phyloP scores from a whole-genome alignment of 495 filamentous ascomycete genomes.

The Penicillium parvum region DNA sequence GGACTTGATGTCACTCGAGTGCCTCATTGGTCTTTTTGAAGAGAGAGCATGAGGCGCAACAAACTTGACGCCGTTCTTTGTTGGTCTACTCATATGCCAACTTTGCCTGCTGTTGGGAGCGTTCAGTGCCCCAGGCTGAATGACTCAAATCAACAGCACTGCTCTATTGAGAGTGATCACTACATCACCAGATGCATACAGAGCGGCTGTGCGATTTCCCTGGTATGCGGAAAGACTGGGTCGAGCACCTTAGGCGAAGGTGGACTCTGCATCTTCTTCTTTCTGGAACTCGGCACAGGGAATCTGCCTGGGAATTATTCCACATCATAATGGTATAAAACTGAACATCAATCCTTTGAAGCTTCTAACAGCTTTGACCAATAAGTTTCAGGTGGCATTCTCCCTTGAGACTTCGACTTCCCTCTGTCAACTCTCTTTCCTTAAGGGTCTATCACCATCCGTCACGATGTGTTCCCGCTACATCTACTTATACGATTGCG shows the following conservation, averaged over 20 bases:
- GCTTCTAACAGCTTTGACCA: background rate
- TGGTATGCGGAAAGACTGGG: no score
- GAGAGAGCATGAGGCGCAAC: no score
- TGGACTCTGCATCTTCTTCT: conserved; percentile 4
- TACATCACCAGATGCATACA: conserved; percentile 23
- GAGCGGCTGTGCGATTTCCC: conserved; percentile 10
- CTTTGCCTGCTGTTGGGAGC: conserved; percentile 24
- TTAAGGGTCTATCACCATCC: background rate
- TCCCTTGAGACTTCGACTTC: background rate
- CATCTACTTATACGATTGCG: conserved; percentile 42
- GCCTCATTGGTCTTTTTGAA: no score
- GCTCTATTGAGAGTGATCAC: conserved; percentile 14
- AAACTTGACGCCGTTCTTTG: no score
- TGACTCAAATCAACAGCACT: background rate
- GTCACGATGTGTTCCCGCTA: conserved; percentile 41
- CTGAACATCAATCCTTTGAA: conserved; percentile 7
- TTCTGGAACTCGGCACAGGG: conserved; percentile 14
- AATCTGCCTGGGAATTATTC: background rate
- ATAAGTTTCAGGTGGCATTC: conserved; percentile 3
- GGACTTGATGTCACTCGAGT: no score
- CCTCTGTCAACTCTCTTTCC: background rate
- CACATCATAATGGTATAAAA: conserved; percentile 18
- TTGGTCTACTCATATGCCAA: conserved; percentile 36
- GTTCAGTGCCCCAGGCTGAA: background rate
- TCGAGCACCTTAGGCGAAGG: background rate